Base-by-base conservation (phyloP, 768 basidiomycete genomes). In the Neoboletus subvelutipes region DNA sequence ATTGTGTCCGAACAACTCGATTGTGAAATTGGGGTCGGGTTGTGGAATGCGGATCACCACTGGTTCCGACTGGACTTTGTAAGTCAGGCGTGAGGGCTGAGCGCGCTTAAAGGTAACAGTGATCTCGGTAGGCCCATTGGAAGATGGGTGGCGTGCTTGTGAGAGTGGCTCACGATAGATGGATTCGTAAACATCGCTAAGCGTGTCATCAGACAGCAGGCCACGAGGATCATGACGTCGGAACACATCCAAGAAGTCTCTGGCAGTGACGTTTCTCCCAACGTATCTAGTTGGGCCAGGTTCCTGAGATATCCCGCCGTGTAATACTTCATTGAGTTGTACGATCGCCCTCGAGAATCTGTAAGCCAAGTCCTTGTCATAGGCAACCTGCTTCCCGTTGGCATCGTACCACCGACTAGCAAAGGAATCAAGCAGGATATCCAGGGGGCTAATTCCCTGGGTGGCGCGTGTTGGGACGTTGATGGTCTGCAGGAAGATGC, bases 321-420 rank as follows among this genome's bases (percentile, higher is more conserved):
- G 91, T 47, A 98, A 73, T 22, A 88, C 83, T 46, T 95, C 92
- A 68, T 97, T 96, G 54, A 99, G 81, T 67, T 94, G 90, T 49
- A 90, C 84, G 59, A 94, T 83, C 5, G 92, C 86, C 52, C 87
- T 82, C 37, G 91, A 87, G 45, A 96, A 83, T 47, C 84, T 84
- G 61, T 82, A 76, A 15, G 90, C 87, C 59, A 92, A 77, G 65
- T 93, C 90, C 71, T 84, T 88, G 75, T 93, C 90, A 66, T 87
- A 95, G 3, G 88, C 82, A 26, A 93, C 85, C 26, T 83, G 79
- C 47, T 80, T 78, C 7, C 85, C 82, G 67, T 99, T 98, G 20
- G 91, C 88, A 58, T 94, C 90, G 64, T 92, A 91, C 91, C 94
- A 98, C 29, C 90, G 83, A 62, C 83, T 80, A 15, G 94, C 90